Evolutionary conservation across 108 stramenopile genomes (phyloP).

Genomic region (Aurantiochytrium sp.): DNA sequence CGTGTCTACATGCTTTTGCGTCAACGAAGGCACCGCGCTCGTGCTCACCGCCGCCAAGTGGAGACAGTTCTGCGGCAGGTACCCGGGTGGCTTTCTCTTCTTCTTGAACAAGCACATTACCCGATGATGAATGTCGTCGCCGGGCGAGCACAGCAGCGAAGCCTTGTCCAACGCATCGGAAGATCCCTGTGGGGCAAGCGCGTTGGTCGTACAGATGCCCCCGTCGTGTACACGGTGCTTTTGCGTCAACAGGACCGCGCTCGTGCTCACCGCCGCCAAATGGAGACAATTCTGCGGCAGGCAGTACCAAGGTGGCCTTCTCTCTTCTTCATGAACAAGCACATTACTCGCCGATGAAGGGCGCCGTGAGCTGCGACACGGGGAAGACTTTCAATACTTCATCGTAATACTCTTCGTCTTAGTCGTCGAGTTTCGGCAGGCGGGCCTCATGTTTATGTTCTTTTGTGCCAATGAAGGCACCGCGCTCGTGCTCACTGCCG

Average conservation of each 20-base stretch:
- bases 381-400: too few relatives aligned
- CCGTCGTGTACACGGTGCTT: background rate
- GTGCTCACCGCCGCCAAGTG: background rate
- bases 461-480: background rate
- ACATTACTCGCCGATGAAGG: background rate
- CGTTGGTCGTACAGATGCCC: background rate
- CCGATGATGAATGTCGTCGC: too few relatives aligned
- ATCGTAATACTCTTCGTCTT: background rate
- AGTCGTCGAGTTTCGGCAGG: background rate
- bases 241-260: background rate
- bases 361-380: too few relatives aligned
- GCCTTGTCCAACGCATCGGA: background rate
- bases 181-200: background rate
- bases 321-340: slow-evolving; percentile 24
- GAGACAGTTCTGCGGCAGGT: slow-evolving; percentile 18
- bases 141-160: too few relatives aligned
- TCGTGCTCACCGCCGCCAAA: background rate
- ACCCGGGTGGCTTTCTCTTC: background rate
- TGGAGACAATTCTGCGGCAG: slow-evolving; percentile 18
- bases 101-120: slow-evolving; percentile 16
- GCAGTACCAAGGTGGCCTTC: background rate
- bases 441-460: background rate
- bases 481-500: background rate
- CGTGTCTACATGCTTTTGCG: background rate
- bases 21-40: background rate